Evolutionary conservation across 352 stramenopile genomes (phyloP).

Genomic region (Globisporangium camurandrum): DNA sequence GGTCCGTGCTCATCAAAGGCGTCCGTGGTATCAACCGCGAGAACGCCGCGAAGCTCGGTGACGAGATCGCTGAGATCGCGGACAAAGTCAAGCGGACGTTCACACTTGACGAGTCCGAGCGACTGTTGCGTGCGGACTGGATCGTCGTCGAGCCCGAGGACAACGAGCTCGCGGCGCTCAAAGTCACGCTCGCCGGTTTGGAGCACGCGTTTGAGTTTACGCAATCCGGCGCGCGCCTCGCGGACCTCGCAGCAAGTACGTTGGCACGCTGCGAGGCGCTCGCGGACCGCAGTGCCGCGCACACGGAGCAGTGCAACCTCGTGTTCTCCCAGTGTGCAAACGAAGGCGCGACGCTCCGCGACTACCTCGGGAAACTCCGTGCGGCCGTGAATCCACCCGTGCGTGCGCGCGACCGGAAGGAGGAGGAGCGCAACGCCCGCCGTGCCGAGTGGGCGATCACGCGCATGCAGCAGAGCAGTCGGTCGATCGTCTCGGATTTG

Average conservation of each 20-base stretch:
- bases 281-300: constrained; percentile 56
- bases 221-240: constrained; percentile 57
- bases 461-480: constrained; percentile 61
- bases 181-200: constrained; percentile 51
- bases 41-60: constrained; percentile 32
- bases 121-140: constrained; percentile 61
- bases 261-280: constrained; percentile 61
- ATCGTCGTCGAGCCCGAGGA: constrained; percentile 77
- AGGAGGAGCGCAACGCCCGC: constrained; percentile 60
- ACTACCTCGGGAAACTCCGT: constrained; percentile 75
- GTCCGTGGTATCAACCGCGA: constrained; percentile 52
- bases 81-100: constrained; percentile 65
- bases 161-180: constrained; percentile 51
- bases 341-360: constrained; percentile 62
- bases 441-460: constrained; percentile 71
- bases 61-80: constrained; percentile 40
- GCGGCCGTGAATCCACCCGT: constrained; percentile 46
- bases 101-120: constrained; percentile 64
- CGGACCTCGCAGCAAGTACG: constrained; percentile 63
- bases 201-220: constrained; percentile 82
- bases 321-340: constrained; percentile 79
- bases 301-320: constrained; percentile 72
- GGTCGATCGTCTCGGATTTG: constrained; percentile 65
- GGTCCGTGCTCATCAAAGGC: constrained; percentile 44
- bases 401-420: constrained; percentile 51